Conservation (phyloP, 768 basidiomycete genomes). For the Phaffia tasmanica region DNA sequence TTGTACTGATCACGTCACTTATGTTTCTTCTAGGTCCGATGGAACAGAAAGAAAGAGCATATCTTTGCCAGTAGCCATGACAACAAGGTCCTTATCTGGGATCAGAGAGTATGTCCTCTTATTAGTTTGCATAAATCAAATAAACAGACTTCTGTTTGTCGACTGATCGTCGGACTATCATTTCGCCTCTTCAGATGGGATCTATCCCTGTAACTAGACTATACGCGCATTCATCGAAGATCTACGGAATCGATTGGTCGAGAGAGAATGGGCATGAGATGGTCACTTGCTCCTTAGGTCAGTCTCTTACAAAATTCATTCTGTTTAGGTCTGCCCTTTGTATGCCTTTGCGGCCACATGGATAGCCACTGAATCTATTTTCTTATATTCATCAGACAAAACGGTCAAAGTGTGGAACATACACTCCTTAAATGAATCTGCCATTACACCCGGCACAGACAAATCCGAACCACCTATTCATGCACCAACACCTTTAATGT, state of each 20-base stretch:
- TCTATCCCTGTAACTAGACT: constrained; percentile 67
- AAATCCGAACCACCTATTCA: constrained; percentile 8
- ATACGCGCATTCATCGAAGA: constrained; percentile 74
- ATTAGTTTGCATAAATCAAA: not conserved
- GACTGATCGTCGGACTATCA: constrained; percentile 11
- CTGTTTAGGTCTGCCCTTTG: not conserved
- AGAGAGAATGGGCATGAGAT: constrained; percentile 61
- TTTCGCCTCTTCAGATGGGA: constrained; percentile 54
- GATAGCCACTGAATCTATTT: not conserved
- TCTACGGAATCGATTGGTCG: constrained; percentile 97
- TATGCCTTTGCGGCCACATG: not conserved
- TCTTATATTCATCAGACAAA: constrained; percentile 47
- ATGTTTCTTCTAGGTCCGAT: constrained; percentile 49
- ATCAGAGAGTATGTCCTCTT: constrained; percentile 56
- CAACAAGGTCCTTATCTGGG: constrained; percentile 84
- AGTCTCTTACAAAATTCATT: constrained; percentile 15
- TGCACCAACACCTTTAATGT: too few species aligned
- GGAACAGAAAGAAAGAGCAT: constrained; percentile 79
- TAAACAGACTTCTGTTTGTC: not conserved
- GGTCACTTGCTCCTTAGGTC: constrained; percentile 72
- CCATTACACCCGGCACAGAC: constrained; percentile 34
- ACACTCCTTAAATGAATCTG: constrained; percentile 34
- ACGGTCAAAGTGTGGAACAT: constrained; percentile 72
- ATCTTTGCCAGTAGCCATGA: constrained; percentile 81
- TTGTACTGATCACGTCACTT: too few species aligned